Evolutionary conservation across 1,284 basidiomycete genomes (phyloP).

Genomic region (Amylostereum chailletii): DNA sequence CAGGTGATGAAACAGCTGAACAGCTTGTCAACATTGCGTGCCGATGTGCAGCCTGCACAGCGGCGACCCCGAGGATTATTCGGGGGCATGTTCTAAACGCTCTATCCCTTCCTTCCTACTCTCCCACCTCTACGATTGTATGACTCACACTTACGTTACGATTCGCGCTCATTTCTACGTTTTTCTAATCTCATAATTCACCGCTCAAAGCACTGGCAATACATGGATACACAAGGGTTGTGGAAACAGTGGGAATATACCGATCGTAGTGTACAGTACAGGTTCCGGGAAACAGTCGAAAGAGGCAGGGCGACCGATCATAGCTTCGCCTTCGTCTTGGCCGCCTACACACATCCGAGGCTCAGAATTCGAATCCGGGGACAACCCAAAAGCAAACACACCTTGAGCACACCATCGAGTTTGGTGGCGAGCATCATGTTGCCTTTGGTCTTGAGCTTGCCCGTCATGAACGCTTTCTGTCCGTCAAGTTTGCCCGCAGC

Average conservation of each 20-base stretch:
- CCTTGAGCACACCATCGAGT: conserved; percentile 77
- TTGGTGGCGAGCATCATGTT: conserved; percentile 89
- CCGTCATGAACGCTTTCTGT: conserved; percentile 93
- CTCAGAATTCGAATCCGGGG: background rate
- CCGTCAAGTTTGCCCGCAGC: conserved; percentile 75
- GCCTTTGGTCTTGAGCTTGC: conserved; percentile 79
- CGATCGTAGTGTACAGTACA: too few species aligned
- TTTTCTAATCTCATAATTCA: background rate
- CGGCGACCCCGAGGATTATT: conserved; percentile 69
- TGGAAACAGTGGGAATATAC: too few species aligned
- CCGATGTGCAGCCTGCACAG: conserved; percentile 63
- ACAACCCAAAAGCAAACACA: conserved; percentile 20
- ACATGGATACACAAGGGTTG: too few species aligned
- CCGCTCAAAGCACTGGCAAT: background rate
- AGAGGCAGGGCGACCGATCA: conserved; percentile 6
- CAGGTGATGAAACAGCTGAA: conserved; percentile 89
- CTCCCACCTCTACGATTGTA: background rate
- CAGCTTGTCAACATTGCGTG: conserved; percentile 73
- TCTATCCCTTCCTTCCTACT: background rate
- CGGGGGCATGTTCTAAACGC: conserved; percentile 50
- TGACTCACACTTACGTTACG: background rate
- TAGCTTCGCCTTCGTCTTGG: conserved; percentile 31
- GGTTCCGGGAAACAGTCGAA: background rate
- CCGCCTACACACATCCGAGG: conserved; percentile 15
- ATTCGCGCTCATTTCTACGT: background rate